Evolutionary conservation across 1,139 yeast genomes (phyloP), one percentile per base, ranked within the genome.

Genomic region (Debaryomyces singareniensis): DNA sequence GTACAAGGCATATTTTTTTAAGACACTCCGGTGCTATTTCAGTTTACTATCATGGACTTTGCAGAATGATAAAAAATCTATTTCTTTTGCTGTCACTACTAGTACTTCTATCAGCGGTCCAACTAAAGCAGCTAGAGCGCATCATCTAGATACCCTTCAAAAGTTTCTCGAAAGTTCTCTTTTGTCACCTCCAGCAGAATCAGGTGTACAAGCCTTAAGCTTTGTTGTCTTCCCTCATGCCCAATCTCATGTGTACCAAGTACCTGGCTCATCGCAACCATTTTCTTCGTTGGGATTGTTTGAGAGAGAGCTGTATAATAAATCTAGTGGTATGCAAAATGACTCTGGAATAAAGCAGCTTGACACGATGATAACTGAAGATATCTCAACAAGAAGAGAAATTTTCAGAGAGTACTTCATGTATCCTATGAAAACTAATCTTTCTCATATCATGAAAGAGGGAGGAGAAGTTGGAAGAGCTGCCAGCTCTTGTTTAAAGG

Each of bases 391-490:
- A 2, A 66, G 96, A 42, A 55, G 70, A 23, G 68, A 67, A 33
- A 62, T 80, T 1, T 54, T 80, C 38, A 48, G 63, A 20, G 79
- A 74, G 32, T 65, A 71, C n/a, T 78, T 76, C 45, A 45, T 58
- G 30, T 53, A 52, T 2, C 73, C 74, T 6, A 59, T 83, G 40
- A 31, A 47, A 15, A 61, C 61, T 30, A 84, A 85, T 27, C 59
- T 82, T 16, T 61, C 55, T 2, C 59, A 61, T 24, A 50, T 76
- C 26, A 51, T 73, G 6, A 77, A 75, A 43, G 95, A 84, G 44
- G 89, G 87, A 6, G 93, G 93, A 3, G 87, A 80, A 36, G 60
- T 71, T 9, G 91, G 87, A 3, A 70, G 78, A 37, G 67, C 65
- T 29, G 80, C 85, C 7, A 67, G 67, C 30, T 44, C 50, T 5